Evolutionary conservation across 2,329 filamentous ascomycete species (phyloP), one percentile per base, ranked within the genome.

Genomic region (Cordyceps cateniannulata): DNA sequence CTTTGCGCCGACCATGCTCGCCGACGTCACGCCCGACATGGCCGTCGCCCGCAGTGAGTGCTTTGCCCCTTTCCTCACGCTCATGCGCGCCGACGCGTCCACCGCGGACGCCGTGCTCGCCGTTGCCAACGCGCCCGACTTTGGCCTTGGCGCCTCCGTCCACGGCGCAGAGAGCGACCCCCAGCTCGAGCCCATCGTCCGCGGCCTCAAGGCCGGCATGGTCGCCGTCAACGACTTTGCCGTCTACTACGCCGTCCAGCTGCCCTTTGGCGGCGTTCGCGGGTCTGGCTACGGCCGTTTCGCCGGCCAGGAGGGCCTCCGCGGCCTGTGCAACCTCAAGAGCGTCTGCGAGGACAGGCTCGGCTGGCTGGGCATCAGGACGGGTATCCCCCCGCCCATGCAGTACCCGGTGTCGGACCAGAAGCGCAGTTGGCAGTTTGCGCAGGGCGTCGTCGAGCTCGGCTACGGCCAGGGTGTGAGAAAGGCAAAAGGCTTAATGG

Each of bases 211-310:
- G 64, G 86, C 89, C 0, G 95, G 95, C 49, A 97, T 96, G 89
- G 90, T 98, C 0, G 86, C 91, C 25, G 85, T 99, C 66, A 99
- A 99, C 72, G 95, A 99, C 76, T 99, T 99, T 70, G 95, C 88
- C 22, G 88, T 86, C 29, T 97, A 87, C 73, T 99, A 99, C 71
- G 91, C 93, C 57, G 93, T 96, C 8, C 92, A 96, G 75, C 77
- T 99, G 44, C 95, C 95, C 0, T 99, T 99, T 74, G 95, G 95
- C 42, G 95, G 93, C 59, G 86, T 90, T n/a, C 86, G 85, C 62
- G 93, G 92, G 1, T 96, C 90, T 25, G 95, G 90, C 0, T 98
- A 98, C 72, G 95, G 95, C 1, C 83, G 93, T 3, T 99, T 99
- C 75, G 93, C 91, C 0, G 95, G 92, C 25, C 87, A 90, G 65